Conservation (phyloP, 805 yeast species). For the Candida montana region DNA sequence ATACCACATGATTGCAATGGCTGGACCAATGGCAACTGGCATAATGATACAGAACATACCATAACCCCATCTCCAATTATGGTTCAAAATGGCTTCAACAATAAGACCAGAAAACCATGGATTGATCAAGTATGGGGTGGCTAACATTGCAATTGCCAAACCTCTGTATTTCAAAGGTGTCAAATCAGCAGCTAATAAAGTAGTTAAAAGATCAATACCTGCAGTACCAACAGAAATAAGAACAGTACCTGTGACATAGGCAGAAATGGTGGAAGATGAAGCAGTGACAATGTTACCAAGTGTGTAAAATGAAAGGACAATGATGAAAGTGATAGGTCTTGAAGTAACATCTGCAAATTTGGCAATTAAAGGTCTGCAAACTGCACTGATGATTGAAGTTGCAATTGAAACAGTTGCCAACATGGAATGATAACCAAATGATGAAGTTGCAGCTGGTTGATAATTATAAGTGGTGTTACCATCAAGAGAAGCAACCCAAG, state of each 20-base stretch:
- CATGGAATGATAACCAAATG: slow-evolving; percentile 35
- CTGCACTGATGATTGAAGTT: slow-evolving; percentile 33
- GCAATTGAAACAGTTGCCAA: slow-evolving; percentile 36
- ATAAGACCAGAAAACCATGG: slow-evolving; percentile 40
- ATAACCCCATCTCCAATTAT: slow-evolving; percentile 50
- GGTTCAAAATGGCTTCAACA: slow-evolving; percentile 14
- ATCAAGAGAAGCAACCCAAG: slow-evolving; percentile 25
- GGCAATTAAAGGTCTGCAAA: slow-evolving; percentile 35
- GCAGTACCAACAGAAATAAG: slow-evolving; percentile 34
- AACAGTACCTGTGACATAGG: slow-evolving; percentile 33
- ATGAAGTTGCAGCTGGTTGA: slow-evolving; percentile 36
- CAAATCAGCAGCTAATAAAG: slow-evolving; percentile 33
- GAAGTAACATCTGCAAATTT: slow-evolving; percentile 37
- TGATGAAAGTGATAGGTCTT: slow-evolving; percentile 32
- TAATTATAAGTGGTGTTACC: slow-evolving; percentile 29
- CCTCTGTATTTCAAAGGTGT: slow-evolving; percentile 37
- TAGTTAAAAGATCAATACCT: slow-evolving; percentile 31
- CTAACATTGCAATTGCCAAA: slow-evolving; percentile 29
- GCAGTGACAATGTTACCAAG: slow-evolving; percentile 34
- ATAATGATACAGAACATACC: slow-evolving; percentile 44
- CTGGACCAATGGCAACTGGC: slow-evolving; percentile 36
- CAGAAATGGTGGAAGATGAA: slow-evolving; percentile 29
- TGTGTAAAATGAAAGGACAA: slow-evolving; percentile 29
- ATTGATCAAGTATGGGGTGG: slow-evolving; percentile 37
- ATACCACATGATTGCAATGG: slow-evolving; percentile 28